Base-by-base conservation (phyloP, 768 basidiomycete genomes). In the Tricholoma saponaceum region DNA sequence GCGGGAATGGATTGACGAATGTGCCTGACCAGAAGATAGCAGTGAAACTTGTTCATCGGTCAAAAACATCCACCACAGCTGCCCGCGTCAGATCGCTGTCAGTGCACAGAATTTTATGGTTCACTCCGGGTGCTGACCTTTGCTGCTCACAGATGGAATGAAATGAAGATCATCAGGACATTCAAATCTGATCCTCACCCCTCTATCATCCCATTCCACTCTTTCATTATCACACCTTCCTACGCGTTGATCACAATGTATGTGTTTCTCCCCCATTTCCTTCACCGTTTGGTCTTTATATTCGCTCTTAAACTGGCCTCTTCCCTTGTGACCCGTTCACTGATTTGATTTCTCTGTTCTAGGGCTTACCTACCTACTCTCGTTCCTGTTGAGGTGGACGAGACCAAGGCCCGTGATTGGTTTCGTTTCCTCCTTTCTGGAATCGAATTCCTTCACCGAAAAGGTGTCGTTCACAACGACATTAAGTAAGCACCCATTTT, bases 221-320 rank as follows among this genome's bases (percentile, higher is more conserved):
- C 90, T 3, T 98, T 98, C 79, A 88, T 96, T 68, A 91, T 95
- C 63, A 92, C 92, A 0, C 90, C 92, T 4, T 89, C 85, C 26
- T 95, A 90, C 71, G 95, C 93, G 41, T 79, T 95, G 59, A 92
- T 92, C 64, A 90, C 90, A n/a, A 94, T 92, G 93, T 95, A 66
- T 68, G 92, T 79, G 4, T 35, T 51, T 57, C 54, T 16, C 18
- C 37, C 10, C 32, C 22, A 37, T 14, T 37, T 18, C 39, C 10
- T 5, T 16, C 16, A 5, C 41, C 23, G 26, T 47, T 25, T 32
- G 41, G 25, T 26, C 23, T 32, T 46, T 41, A 13, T 44, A 26
- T 54, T 2, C 30, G 30, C n/a, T 49, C 50, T 47, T 25, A 44
- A 35, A 62, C 26, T 57, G 18, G 50, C 37, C 44, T 18, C 25